phyloP scores from a whole-genome alignment of 2,329 filamentous ascomycete genomes.

The Colletotrichum chrysophilum region DNA sequence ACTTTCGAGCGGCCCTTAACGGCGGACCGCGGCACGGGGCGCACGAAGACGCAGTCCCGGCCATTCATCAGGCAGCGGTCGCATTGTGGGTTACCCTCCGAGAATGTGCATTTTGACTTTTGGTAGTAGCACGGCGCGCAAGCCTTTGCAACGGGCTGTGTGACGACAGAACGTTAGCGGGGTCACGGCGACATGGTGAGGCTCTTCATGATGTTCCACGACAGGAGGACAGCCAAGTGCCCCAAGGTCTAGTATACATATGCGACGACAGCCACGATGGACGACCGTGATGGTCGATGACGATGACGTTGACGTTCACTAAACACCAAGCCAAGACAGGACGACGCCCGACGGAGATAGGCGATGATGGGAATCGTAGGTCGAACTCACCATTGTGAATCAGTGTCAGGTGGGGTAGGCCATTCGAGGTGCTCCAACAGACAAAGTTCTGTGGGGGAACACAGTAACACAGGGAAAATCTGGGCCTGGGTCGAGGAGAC shows the following conservation, averaged over 20 bases:
- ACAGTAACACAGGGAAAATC: constrained; percentile 1
- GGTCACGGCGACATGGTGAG: not conserved
- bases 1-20: constrained; percentile 16
- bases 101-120: constrained; percentile 21
- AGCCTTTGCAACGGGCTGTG: constrained; percentile 18
- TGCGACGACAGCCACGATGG: not conserved
- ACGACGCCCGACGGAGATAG: not conserved
- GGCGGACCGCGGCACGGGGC: constrained; percentile 16
- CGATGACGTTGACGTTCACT: not conserved
- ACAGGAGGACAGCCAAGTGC: not conserved
- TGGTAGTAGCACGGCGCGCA: constrained; percentile 22
- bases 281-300: not conserved
- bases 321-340: not conserved
- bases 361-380: not conserved
- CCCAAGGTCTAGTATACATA: not conserved
- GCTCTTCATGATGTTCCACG: not conserved
- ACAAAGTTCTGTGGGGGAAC: constrained; percentile 9
- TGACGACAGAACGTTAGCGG: not conserved
- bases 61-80: constrained; percentile 20
- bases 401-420: constrained; percentile 12
- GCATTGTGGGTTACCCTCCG: constrained; percentile 19
- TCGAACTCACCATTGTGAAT: constrained; percentile 19
- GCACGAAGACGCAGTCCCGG: constrained; percentile 22
- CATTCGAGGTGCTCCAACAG: constrained; percentile 20
- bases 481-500: not conserved